Conservation (phyloP, 257 asterid genomes). For the Solanum ossicruentum region DNA sequence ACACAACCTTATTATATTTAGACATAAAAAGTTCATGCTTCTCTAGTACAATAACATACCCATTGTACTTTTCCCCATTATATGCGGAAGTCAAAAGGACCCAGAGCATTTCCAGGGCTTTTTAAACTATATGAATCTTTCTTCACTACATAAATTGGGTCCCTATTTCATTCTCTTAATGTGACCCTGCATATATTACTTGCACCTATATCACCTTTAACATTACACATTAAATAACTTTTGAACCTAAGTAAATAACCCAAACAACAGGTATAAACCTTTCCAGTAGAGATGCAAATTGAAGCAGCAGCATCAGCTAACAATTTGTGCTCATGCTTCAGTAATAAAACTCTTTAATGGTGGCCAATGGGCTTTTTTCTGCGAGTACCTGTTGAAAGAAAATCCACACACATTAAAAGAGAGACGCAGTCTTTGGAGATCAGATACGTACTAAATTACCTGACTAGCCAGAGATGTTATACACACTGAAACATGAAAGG, state of each 20-base stretch:
- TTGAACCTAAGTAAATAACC: background rate
- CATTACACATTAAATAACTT: background rate
- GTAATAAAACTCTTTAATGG: background rate
- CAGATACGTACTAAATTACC: background rate
- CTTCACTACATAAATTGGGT: background rate
- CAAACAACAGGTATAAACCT: background rate
- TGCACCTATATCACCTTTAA: background rate
- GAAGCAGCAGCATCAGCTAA: background rate
- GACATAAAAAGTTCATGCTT: background rate
- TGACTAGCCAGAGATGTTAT: background rate
- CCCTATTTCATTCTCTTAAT: background rate
- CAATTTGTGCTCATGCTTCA: background rate
- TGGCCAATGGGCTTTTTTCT: conserved; percentile 16
- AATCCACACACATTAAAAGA: background rate
- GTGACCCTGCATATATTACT: background rate
- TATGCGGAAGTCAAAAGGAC: too few relatives aligned
- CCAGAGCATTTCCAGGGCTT: too few relatives aligned
- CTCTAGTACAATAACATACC: background rate
- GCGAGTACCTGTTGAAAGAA: conserved; percentile 12
- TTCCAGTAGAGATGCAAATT: background rate
- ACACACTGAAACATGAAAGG: background rate
- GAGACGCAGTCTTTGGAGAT: background rate
- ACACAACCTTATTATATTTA: background rate
- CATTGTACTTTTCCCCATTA: too few relatives aligned
- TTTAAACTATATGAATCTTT: background rate